Conservation (phyloP, 1,284 basidiomycete species). For the Ustilago bromivora region DNA sequence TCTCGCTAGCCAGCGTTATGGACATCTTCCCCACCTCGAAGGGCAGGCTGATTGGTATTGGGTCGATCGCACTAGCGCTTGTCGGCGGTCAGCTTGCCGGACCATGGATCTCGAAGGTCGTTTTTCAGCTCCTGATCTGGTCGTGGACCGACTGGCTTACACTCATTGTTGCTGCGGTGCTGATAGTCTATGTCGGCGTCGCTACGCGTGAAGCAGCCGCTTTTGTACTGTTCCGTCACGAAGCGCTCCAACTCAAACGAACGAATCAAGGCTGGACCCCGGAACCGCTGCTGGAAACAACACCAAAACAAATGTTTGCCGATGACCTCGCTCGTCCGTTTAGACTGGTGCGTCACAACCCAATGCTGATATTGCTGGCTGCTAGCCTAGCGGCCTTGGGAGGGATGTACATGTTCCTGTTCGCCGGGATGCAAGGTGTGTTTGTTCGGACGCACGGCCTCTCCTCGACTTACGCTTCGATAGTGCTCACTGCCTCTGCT, state of each 20-base stretch:
- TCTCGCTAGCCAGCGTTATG: conserved; percentile 35
- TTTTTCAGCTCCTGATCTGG: conserved; percentile 35
- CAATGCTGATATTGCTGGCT: conserved; percentile 23
- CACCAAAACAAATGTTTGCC: conserved; percentile 17
- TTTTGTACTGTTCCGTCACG: conserved; percentile 42
- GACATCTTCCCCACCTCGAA: conserved; percentile 45
- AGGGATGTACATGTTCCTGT: conserved; percentile 40
- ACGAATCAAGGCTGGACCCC: conserved; percentile 42
- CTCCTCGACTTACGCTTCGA: conserved; percentile 11
- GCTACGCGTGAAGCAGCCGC: conserved; percentile 33
- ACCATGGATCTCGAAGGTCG: conserved; percentile 52
- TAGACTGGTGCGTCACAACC: conserved; percentile 31
- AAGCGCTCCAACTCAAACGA: conserved; percentile 27
- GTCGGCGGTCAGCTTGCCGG: conserved; percentile 39
- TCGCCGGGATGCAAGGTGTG: conserved; percentile 29
- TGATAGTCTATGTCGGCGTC: conserved; percentile 39
- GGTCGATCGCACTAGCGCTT: conserved; percentile 22
- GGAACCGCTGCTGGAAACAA: conserved; percentile 35
- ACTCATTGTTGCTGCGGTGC: conserved; percentile 35
- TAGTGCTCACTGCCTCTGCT: conserved; percentile 29
- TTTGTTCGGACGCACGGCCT: conserved; percentile 27
- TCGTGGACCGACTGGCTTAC: conserved; percentile 56
- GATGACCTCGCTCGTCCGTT: conserved; percentile 33
- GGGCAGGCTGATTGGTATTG: conserved; percentile 28
- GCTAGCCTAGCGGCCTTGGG: conserved; percentile 19